Base-by-base conservation (phyloP, 148 eudicot species). In the Fagopyrum tataricum region DNA sequence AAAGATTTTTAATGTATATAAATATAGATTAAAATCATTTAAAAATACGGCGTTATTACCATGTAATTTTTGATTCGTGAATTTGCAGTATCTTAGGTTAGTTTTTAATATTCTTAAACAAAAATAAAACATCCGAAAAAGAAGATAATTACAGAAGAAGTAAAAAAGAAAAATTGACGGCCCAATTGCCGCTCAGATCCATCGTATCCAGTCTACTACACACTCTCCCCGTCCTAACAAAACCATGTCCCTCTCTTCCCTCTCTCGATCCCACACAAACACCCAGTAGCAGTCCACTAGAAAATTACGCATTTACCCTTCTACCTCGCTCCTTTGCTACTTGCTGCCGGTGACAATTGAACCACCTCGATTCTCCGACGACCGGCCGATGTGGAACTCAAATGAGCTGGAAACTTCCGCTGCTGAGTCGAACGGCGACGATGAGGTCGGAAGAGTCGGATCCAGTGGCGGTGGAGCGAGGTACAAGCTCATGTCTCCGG, bases 401-500 rank as follows among this genome's bases (percentile, higher is more conserved):
- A 24, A 31, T 70, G 26, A 43, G 8, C 51, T 46, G 52, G 72
- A 8, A 13, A 26, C 51, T 4, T 6, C 72, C 20, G 17, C 13
- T 4, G 42, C 72, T 4, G 72, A 70, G 48, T 43, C 52, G 48
- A 70, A 46, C 41, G 59, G 51, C 44, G 74, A 42, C 44, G 74
- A 72, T 72, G 58, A 46, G 58, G 44, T 42, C 12, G 74, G 56
- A 14, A 72, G 59, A n/a, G 55, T 18, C 44, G 74, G 74, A 72
- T 49, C 74, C 56, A 23, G 67, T 42, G 47, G 66, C 43, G 53
- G 75, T 15, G 44, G 70, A 70, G 93, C 95, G 0, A 82, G 76
- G 84, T 95, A 95, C 81, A 88, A 85, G 75, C 84, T 95, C 15
- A 90, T 95, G 89, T 88, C 98, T 3, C 98, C 98, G 71, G 97